These are phyloP conservation scores for Phyllosticta ampelicida DNA, from an alignment of 2,329 filamentous ascomycete species.

Conservation along the genomic window DNA sequence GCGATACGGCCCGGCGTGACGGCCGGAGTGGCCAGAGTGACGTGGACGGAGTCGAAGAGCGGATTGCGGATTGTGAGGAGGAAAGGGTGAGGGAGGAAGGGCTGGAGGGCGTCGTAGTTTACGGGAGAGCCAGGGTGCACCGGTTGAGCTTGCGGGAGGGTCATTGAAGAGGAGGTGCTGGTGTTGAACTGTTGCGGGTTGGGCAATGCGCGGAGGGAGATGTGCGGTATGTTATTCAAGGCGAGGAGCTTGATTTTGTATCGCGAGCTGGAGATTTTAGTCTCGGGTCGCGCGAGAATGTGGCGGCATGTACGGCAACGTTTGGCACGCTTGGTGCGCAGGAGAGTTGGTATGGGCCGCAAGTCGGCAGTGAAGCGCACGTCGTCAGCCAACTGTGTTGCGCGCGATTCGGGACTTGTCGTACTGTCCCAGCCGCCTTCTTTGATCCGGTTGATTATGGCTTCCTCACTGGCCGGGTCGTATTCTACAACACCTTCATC, in stretches of 20 bases:
- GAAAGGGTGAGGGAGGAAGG: slow-evolving; percentile 56
- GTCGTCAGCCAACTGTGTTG: slow-evolving; percentile 38
- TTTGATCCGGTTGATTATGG: slow-evolving; percentile 43
- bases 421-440: slow-evolving; percentile 59
- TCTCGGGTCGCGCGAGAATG: slow-evolving; percentile 89
- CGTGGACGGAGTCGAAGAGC: slow-evolving; percentile 79
- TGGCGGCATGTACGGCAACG: slow-evolving; percentile 87
- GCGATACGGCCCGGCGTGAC: slow-evolving; percentile 26
- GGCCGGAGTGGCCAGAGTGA: slow-evolving; percentile 72
- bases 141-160: slow-evolving; percentile 18
- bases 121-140: slow-evolving; percentile 20
- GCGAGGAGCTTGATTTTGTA: slow-evolving; percentile 91
- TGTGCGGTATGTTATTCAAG: slow-evolving; percentile 69
- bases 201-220: slow-evolving; percentile 58
- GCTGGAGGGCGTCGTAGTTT: slow-evolving; percentile 38
- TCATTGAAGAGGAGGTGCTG: background rate
- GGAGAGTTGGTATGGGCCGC: slow-evolving; percentile 68
- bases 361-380: slow-evolving; percentile 61
- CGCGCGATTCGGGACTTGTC: slow-evolving; percentile 41
- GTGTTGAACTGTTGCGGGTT: slow-evolving; percentile 14
- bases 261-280: slow-evolving; percentile 76
- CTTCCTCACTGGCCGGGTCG: slow-evolving; percentile 48
- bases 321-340: slow-evolving; percentile 88
- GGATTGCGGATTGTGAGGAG: slow-evolving; percentile 88
- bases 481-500: slow-evolving; percentile 62